phyloP scores from a whole-genome alignment of 2,329 filamentous ascomycete genomes.

The Lasiodiplodia sp. region DNA sequence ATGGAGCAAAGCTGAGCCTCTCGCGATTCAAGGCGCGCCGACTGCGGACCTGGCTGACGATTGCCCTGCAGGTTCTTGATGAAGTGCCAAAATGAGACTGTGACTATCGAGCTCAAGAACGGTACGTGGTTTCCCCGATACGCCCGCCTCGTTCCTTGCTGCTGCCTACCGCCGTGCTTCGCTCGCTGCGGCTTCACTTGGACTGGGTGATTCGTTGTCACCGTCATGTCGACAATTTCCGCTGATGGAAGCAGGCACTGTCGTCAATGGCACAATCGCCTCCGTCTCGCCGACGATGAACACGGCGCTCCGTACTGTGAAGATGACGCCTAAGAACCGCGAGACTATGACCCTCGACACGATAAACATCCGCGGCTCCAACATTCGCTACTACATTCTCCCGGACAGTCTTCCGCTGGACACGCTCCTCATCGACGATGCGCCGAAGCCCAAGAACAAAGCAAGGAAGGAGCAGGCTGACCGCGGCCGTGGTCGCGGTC shows the following conservation, averaged over 20 bases:
- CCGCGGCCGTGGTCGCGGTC: constrained; percentile 54
- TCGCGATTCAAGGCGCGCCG: constrained; percentile 41
- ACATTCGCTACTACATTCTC: constrained; percentile 95
- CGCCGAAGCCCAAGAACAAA: constrained; percentile 99
- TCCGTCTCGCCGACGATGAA: constrained; percentile 99
- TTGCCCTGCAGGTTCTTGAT: constrained; percentile 80
- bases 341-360: constrained; percentile 89
- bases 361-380: constrained; percentile 96
- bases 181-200: neutral
- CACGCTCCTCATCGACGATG: constrained; percentile 93
- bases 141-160: neutral
- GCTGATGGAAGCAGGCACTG: constrained; percentile 71
- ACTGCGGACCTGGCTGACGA: constrained; percentile 35
- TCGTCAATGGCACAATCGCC: constrained; percentile 95
- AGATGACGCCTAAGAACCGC: constrained; percentile 91
- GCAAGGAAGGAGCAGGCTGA: constrained; percentile 85
- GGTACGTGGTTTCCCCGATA: constrained; percentile 61
- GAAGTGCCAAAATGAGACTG: constrained; percentile 99
- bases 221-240: neutral
- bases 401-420: constrained; percentile 95
- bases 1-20: constrained; percentile 55
- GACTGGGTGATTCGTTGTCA: neutral
- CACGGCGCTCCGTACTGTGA: constrained; percentile 91
- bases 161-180: neutral
- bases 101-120: constrained; percentile 98